Evolutionary conservation across 306 rosid species (phyloP).

Genomic region (Acacia acuminata): DNA sequence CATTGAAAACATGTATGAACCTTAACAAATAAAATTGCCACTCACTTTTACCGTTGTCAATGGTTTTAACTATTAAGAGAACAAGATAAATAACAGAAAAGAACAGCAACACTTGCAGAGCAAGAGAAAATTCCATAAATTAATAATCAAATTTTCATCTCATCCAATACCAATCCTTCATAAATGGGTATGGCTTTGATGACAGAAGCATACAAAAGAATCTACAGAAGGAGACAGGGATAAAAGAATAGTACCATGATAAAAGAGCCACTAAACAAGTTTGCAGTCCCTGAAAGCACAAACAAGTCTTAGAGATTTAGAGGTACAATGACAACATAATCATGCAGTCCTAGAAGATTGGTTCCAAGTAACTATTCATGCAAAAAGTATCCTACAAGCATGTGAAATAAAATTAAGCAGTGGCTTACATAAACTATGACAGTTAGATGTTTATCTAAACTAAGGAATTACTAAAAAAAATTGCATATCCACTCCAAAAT

Average conservation of each 20-base stretch:
- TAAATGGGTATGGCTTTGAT: background rate
- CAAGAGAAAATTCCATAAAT: background rate
- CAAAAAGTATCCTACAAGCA: background rate
- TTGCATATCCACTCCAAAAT: background rate
- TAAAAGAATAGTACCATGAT: constrained; percentile 61
- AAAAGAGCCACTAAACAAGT: constrained; percentile 90
- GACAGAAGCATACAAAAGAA: constrained; percentile 5
- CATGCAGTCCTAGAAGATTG: background rate
- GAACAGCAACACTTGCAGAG: constrained; percentile 6
- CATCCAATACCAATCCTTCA: background rate
- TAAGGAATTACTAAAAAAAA: no score
- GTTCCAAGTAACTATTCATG: background rate
- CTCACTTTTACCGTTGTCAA: background rate
- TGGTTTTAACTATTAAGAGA: background rate
- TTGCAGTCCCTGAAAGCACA: constrained; percentile 85
- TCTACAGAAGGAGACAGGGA: background rate
- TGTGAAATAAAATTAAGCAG: background rate
- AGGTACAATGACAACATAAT: background rate
- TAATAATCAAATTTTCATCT: constrained; percentile 1
- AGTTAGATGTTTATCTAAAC: background rate
- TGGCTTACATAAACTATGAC: background rate
- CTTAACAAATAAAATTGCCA: background rate
- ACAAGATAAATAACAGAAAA: background rate
- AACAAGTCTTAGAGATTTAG: constrained; percentile 29
- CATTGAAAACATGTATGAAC: background rate